Conservation (phyloP, 192 early-diverging fungal genomes). For the Dissophora ornata region DNA sequence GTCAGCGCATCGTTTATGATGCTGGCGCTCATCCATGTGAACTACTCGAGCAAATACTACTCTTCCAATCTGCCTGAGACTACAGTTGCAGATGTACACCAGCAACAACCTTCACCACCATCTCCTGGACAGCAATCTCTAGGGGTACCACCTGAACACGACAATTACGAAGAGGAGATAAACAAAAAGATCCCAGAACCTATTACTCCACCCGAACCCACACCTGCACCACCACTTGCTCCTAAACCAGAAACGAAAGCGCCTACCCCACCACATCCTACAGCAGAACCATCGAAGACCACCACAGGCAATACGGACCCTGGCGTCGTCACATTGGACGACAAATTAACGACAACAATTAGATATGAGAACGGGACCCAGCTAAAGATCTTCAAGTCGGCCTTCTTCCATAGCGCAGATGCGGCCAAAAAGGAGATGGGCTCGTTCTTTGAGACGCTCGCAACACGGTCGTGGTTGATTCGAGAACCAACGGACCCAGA, state of each 20-base stretch:
- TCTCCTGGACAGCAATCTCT: too few species aligned
- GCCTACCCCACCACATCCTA: too few species aligned
- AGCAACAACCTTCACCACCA: background rate
- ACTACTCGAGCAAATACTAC: background rate
- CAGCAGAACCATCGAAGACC: too few species aligned
- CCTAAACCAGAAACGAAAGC: too few species aligned
- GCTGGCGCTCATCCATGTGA: constrained; percentile 11
- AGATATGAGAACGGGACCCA: constrained; percentile 14
- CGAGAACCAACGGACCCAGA: background rate
- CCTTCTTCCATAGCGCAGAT: constrained; percentile 10
- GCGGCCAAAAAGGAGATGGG: constrained; percentile 35
- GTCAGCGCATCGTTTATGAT: constrained; percentile 21
- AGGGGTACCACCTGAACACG: too few species aligned
- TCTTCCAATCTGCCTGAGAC: too few species aligned
- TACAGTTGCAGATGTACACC: too few species aligned
- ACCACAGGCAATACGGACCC: too few species aligned
- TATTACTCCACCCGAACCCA: too few species aligned
- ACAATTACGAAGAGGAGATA: too few species aligned
- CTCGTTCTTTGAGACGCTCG: constrained; percentile 29
- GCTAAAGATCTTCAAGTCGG: constrained; percentile 22
- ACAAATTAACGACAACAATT: constrained; percentile 12
- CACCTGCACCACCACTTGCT: too few species aligned
- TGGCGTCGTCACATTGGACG: background rate
- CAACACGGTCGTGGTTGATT: constrained; percentile 13
- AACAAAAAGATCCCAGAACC: too few species aligned